Conservation (phyloP, 768 basidiomycete species). For the Pilatotrama ljubarskyi region DNA sequence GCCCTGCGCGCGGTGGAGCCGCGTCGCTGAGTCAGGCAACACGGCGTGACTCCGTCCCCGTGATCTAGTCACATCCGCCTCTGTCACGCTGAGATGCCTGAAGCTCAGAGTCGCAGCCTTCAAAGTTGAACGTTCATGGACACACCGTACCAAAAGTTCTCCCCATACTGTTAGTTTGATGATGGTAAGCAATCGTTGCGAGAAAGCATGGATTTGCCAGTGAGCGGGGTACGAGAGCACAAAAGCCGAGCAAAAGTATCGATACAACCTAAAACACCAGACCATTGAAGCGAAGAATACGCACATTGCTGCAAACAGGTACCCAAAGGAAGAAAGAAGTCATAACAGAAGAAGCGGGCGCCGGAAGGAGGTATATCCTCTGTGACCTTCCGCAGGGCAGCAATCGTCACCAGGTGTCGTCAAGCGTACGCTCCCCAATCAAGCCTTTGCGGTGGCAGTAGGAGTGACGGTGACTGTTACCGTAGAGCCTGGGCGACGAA, state of each 20-base stretch:
- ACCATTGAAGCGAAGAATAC: not conserved
- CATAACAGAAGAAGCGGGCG: not conserved
- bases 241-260: conserved; percentile 1
- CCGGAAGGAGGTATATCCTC: conserved; percentile 14
- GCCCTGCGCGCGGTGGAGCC: not conserved
- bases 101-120: too few relatives aligned
- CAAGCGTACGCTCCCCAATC: not conserved
- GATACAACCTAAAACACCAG: conserved; percentile 16
- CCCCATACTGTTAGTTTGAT: too few relatives aligned
- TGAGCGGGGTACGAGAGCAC: not conserved
- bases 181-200: too few relatives aligned
- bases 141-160: not conserved
- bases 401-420: conserved; percentile 10
- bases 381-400: conserved; percentile 9
- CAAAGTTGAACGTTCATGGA: too few relatives aligned
- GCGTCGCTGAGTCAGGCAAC: not conserved
- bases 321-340: not conserved
- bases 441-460: conserved; percentile 8
- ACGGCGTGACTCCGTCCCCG: not conserved
- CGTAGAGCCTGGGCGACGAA: not conserved
- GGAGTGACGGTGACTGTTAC: conserved; percentile 18
- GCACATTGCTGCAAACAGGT: conserved; percentile 9
- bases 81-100: too few relatives aligned
- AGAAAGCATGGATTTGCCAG: not conserved
- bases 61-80: too few relatives aligned